Base-by-base conservation (phyloP, 345 rosid species). In the Litchi chinensis region DNA sequence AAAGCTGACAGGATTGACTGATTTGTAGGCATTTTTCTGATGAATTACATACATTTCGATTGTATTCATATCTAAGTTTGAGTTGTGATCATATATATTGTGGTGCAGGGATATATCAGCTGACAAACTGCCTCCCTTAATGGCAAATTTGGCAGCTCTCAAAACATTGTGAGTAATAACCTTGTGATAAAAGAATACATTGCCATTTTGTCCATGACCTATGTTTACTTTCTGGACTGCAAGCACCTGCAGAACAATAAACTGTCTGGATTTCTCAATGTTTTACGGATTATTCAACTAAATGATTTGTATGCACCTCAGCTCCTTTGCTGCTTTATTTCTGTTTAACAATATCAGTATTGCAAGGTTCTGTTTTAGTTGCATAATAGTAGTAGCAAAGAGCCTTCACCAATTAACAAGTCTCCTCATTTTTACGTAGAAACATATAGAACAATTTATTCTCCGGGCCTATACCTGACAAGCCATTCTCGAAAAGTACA, bases 171-270 rank as follows among this genome's bases (percentile, higher is more conserved):
- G n/a, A n/a, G n/a, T n/a, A n/a, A n/a, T n/a, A n/a, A n/a, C n/a
- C n/a, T n/a, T n/a, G n/a, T n/a, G 32, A 75, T 64, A 46, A 64
- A 75, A 62, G 43, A 64, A 9, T 12, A 24, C 1, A 10, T 19
- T 43, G 13, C 39, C 37, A 63, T 46, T 9, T 64, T 22, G n/a
- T 46, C 13, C 2, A 13, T 19, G 7, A 15, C 15, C 57, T n/a
- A 15, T 64, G 32, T 37, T 19, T n/a, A 9, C 46, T 76, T 46
- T 28, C 63, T 57, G 41, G n/a, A 39, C 83, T 86, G 81, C 91
- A 94, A 98, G 90, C 79, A 90, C 80, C 81, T 96, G 86, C 97
- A 93, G 87, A 90, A 91, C 85, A 96, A 96, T 85, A 82, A 82
- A 83, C 89, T 96, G 72, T 83, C 75, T 0, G 99, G 99, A 76